These are phyloP conservation scores for Apodospora peruviana DNA, from an alignment of 495 filamentous ascomycete species.

Conservation along the genomic window DNA sequence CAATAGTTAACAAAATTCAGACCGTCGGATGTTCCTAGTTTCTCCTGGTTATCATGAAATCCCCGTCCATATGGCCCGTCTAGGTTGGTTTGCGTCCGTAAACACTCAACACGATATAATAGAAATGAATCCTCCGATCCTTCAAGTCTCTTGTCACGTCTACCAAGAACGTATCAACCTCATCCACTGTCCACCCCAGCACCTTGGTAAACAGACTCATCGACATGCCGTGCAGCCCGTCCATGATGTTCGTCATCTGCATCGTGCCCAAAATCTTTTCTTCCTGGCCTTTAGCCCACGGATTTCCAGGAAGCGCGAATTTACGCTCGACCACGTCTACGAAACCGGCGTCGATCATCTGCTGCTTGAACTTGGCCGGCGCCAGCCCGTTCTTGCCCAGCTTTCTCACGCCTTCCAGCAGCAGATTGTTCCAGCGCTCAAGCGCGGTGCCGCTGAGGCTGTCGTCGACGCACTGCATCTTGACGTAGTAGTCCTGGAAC, in stretches of 20 bases:
- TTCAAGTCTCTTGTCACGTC: conserved; percentile 47
- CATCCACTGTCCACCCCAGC: conserved; percentile 40
- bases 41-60: no score
- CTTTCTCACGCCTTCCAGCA: conserved; percentile 21
- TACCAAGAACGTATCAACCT: conserved; percentile 48
- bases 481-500: conserved; percentile 47
- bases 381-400: conserved; percentile 30
- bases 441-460: conserved; percentile 26
- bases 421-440: conserved; percentile 26
- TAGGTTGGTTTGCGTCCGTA: no score
- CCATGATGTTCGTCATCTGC: conserved; percentile 26
- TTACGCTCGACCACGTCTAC: conserved; percentile 27
- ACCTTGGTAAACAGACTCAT: conserved; percentile 46
- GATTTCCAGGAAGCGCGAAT: conserved; percentile 30
- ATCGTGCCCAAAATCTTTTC: conserved; percentile 43
- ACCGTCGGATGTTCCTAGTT: no score
- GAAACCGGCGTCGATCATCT: conserved; percentile 29
- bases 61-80: no score
- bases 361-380: conserved; percentile 20
- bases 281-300: conserved; percentile 37
- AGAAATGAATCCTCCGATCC: conserved; percentile 44
- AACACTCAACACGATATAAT: conserved; percentile 9
- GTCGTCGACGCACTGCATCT: conserved; percentile 26
- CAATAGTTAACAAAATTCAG: no score
- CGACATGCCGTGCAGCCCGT: conserved; percentile 41